Conservation (phyloP, 2,329 filamentous ascomycete genomes). For the Leptodontidium sp. region DNA sequence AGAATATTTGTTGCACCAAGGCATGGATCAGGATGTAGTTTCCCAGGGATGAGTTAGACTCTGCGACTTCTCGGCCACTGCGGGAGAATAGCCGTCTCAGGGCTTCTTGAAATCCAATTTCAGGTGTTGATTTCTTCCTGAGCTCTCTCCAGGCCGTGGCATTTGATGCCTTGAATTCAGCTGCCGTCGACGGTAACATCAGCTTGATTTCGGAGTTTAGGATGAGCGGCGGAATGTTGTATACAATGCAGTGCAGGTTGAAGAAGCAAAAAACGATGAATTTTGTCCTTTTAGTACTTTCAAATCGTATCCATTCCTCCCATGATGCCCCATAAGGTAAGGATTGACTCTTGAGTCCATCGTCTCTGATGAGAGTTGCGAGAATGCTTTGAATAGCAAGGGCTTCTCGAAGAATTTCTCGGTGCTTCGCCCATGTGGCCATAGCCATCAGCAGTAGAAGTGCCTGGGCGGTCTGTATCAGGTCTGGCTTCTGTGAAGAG, state of each 20-base stretch:
- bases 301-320: constrained; percentile 67
- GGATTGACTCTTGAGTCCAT: constrained; percentile 56
- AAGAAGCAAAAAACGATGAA: constrained; percentile 69
- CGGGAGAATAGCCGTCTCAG: constrained; percentile 59
- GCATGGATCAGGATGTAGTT: constrained; percentile 78
- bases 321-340: constrained; percentile 60
- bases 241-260: constrained; percentile 68
- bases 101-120: constrained; percentile 62
- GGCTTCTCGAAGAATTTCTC: constrained; percentile 51
- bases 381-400: constrained; percentile 62
- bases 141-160: constrained; percentile 58
- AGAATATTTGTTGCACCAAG: constrained; percentile 75
- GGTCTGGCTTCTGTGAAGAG: constrained; percentile 14
- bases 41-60: constrained; percentile 60
- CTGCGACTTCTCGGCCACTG: constrained; percentile 55
- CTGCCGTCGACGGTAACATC: constrained; percentile 61
- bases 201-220: constrained; percentile 68
- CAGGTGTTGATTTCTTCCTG: constrained; percentile 10
- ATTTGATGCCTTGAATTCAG: constrained; percentile 66
- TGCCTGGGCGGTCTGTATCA: constrained; percentile 70
- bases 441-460: constrained; percentile 67
- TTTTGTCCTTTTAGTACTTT: constrained; percentile 65
- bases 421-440: constrained; percentile 67
- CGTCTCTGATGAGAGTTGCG: constrained; percentile 65
- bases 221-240: constrained; percentile 65